Evolutionary conservation across 352 stramenopile species (phyloP).

Genomic region (Pythium apleroticum): DNA sequence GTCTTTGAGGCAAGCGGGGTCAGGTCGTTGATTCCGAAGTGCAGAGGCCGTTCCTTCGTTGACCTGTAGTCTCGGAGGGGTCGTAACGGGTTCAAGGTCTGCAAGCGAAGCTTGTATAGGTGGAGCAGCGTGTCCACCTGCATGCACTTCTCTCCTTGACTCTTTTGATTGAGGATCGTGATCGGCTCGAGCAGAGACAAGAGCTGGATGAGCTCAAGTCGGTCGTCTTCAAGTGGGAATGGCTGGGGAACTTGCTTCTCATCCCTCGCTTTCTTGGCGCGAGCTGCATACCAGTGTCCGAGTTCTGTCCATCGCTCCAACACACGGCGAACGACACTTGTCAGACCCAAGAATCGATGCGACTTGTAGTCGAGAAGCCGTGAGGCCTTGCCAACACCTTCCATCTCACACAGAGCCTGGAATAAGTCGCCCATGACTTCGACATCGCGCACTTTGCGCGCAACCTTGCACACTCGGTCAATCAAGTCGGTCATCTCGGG

Average conservation of each 20-base stretch:
- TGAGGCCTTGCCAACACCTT: background rate
- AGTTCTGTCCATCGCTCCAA: background rate
- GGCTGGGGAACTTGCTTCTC: background rate
- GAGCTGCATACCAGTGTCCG: conserved; percentile 3
- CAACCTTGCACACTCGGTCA: background rate
- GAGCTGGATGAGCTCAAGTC: background rate
- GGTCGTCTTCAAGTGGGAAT: background rate
- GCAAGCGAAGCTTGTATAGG: background rate
- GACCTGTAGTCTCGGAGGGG: background rate
- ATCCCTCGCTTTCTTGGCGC: background rate
- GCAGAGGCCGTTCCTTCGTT: background rate
- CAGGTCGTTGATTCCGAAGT: background rate
- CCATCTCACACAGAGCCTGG: conserved; percentile 5
- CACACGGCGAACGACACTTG: conserved; percentile 4
- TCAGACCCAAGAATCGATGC: conserved; percentile 14
- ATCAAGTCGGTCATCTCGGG: conserved; percentile 8
- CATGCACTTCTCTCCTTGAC: background rate
- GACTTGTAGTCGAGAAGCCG: conserved; percentile 13
- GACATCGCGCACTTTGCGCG: background rate
- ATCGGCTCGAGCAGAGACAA: conserved; percentile 16
- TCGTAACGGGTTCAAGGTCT: background rate
- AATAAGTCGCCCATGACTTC: conserved; percentile 11
- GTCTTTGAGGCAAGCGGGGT: background rate
- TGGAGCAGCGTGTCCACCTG: background rate
- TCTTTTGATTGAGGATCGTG: background rate